phyloP scores from a whole-genome alignment of 2,329 filamentous ascomycete species.

The Lachnellula occidentalis region DNA sequence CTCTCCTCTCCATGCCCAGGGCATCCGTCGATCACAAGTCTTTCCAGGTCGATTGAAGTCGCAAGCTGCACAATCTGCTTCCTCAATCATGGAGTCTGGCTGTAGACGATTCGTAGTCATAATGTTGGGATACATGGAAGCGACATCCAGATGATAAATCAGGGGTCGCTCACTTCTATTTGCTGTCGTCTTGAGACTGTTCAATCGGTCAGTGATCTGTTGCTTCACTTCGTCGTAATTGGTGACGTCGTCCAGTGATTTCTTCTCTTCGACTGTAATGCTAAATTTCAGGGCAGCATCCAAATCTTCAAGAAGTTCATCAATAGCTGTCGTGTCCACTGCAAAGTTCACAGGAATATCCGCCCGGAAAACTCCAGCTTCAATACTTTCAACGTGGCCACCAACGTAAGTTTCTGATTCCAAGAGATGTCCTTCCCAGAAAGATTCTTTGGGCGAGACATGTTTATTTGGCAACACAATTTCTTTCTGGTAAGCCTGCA shows the following conservation, averaged over 20 bases:
- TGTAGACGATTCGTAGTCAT: slow-evolving; percentile 99
- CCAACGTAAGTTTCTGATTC: slow-evolving; percentile 98
- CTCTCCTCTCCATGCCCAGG: slow-evolving; percentile 98
- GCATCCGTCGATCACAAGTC: slow-evolving; percentile 88
- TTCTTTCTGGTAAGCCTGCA: slow-evolving; percentile 86
- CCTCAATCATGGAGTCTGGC: slow-evolving; percentile 97
- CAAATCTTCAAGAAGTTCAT: slow-evolving; percentile 80
- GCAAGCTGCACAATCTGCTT: slow-evolving; percentile 93
- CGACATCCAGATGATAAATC: slow-evolving; percentile 97
- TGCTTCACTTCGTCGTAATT: slow-evolving; percentile 82
- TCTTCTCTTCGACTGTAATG: slow-evolving; percentile 78
- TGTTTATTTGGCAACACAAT: slow-evolving; percentile 98
- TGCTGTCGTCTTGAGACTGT: slow-evolving; percentile 71
- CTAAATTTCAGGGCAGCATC: slow-evolving; percentile 88
- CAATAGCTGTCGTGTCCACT: slow-evolving; percentile 81
- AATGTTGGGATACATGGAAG: slow-evolving; percentile 99
- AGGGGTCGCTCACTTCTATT: slow-evolving; percentile 80
- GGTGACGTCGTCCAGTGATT: slow-evolving; percentile 69
- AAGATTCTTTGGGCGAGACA: slow-evolving; percentile 80
- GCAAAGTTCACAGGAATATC: slow-evolving; percentile 94
- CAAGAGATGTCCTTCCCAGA: slow-evolving; percentile 93
- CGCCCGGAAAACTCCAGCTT: slow-evolving; percentile 91
- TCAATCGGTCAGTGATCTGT: slow-evolving; percentile 69
- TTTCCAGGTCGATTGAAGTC: slow-evolving; percentile 98
- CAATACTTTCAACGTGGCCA: slow-evolving; percentile 98